These are phyloP conservation scores for Craspedostauros australis DNA, from an alignment of 108 stramenopile genomes.

Conservation along the genomic window DNA sequence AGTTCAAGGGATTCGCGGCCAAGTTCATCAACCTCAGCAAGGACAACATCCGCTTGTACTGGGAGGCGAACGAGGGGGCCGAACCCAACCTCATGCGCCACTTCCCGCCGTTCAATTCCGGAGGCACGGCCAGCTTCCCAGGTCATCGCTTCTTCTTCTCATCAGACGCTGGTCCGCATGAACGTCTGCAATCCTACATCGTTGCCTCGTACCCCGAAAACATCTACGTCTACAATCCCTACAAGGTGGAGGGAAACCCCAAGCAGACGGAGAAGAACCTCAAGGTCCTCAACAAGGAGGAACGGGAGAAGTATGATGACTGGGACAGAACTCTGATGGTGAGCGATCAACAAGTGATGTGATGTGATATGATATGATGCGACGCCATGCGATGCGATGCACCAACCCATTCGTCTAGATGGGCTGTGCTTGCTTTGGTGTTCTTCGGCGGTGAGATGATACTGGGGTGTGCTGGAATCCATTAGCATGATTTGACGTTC, in stretches of 20 bases:
- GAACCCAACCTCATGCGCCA: constrained; percentile 22
- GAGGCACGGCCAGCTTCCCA: constrained; percentile 59
- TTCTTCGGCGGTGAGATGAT: too few relatives aligned
- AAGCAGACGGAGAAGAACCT: constrained; percentile 57
- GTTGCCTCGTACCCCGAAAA: constrained; percentile 42
- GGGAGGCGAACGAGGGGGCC: constrained; percentile 43
- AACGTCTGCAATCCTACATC: constrained; percentile 19
- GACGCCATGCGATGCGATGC: too few relatives aligned
- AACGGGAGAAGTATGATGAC: constrained; percentile 40
- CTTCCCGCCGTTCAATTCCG: constrained; percentile 37
- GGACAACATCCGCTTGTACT: constrained; percentile 32
- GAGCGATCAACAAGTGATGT: too few relatives aligned
- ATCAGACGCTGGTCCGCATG: constrained; percentile 1
- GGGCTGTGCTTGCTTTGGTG: too few relatives aligned
- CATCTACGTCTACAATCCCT: constrained; percentile 63
- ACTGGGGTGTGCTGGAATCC: too few relatives aligned
- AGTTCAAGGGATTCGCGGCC: constrained; percentile 53
- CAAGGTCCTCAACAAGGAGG: constrained; percentile 25
- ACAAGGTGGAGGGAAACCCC: constrained; percentile 44
- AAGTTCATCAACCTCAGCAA: constrained; percentile 75
- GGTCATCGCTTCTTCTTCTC: constrained; percentile 56
- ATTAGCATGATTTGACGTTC: too few relatives aligned
- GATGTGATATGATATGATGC: too few relatives aligned
- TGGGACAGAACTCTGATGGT: constrained; percentile 37
- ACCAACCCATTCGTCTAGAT: too few relatives aligned